phyloP scores from a whole-genome alignment of 768 basidiomycete species.

The Serendipita sp. region DNA sequence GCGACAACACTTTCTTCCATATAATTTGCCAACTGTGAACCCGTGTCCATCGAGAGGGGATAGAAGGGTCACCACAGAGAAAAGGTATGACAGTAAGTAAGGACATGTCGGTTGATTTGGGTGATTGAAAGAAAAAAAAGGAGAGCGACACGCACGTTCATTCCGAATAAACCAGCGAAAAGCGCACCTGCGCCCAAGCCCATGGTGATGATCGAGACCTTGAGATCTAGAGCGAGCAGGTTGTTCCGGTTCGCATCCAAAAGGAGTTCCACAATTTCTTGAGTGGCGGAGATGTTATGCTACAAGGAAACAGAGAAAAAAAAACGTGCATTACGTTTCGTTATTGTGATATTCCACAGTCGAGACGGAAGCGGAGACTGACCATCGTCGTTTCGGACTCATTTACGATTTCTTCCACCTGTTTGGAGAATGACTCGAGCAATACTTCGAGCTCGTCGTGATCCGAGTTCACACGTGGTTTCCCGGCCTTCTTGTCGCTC shows the following conservation, averaged over 20 bases:
- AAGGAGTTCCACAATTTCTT: slow-evolving; percentile 94
- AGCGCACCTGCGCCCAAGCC: slow-evolving; percentile 84
- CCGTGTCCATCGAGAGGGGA: not conserved
- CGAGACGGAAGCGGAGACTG: slow-evolving; percentile 11
- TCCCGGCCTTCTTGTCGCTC: slow-evolving; percentile 57
- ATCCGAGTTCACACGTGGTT: slow-evolving; percentile 47
- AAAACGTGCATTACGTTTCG: too few relatives aligned
- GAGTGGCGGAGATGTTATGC: slow-evolving; percentile 91
- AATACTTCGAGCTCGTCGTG: slow-evolving; percentile 89
- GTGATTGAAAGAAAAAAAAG: slow-evolving; percentile 8
- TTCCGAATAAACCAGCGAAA: slow-evolving; percentile 82
- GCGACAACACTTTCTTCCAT: slow-evolving; percentile 59
- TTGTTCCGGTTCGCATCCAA: slow-evolving; percentile 91
- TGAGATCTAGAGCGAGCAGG: slow-evolving; percentile 76
- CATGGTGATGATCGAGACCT: slow-evolving; percentile 89
- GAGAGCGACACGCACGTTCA: slow-evolving; percentile 56
- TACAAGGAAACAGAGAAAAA: slow-evolving; percentile 16
- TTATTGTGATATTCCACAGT: too few relatives aligned
- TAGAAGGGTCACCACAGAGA: not conserved
- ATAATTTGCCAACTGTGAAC: slow-evolving; percentile 51
- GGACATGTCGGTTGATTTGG: not conserved
- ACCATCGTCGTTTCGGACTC: slow-evolving; percentile 81
- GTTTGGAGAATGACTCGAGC: slow-evolving; percentile 88
- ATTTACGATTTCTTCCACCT: slow-evolving; percentile 91
- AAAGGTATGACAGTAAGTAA: not conserved